Conservation (phyloP, 805 yeast species). For the Clavispora fructus region DNA sequence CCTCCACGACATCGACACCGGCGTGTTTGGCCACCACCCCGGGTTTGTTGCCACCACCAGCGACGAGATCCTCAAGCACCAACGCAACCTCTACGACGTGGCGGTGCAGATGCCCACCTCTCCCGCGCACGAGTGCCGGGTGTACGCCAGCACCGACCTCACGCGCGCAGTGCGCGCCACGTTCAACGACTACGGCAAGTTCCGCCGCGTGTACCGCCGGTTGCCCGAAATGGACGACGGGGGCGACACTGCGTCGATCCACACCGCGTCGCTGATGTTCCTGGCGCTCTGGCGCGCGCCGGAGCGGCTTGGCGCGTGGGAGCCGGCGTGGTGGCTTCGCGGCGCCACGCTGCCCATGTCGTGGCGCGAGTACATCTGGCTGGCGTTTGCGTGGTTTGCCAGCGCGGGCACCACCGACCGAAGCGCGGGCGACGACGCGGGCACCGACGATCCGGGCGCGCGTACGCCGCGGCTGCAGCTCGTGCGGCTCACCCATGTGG, state of each 20-base stretch:
- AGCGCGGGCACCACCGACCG: slow-evolving; percentile 60
- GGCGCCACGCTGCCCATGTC: slow-evolving; percentile 44
- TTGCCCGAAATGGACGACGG: slow-evolving; percentile 12
- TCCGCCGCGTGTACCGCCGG: slow-evolving; percentile 27
- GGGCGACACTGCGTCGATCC: slow-evolving; percentile 27
- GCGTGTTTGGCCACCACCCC: slow-evolving; percentile 12
- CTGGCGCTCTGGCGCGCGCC: slow-evolving; percentile 9
- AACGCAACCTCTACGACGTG: slow-evolving; percentile 45
- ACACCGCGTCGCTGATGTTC: slow-evolving; percentile 22
- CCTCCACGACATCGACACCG: slow-evolving; percentile 45
- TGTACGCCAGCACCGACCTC: slow-evolving; percentile 7
- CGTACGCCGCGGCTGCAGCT: slow-evolving; percentile 2
- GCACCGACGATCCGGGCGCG: background rate
- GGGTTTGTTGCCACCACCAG: slow-evolving; percentile 60
- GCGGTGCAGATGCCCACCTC: slow-evolving; percentile 24
- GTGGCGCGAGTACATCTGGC: slow-evolving; percentile 57
- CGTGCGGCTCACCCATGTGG: slow-evolving; percentile 19
- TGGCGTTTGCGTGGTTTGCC: slow-evolving; percentile 83
- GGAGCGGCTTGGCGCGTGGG: slow-evolving; percentile 8
- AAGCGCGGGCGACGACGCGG: slow-evolving; percentile 8
- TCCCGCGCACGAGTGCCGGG: slow-evolving; percentile 6
- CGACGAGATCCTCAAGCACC: slow-evolving; percentile 59
- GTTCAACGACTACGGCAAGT: slow-evolving; percentile 32
- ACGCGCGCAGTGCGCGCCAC: slow-evolving; percentile 23
- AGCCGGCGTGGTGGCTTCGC: slow-evolving; percentile 41